A percentile compares a stretch with the other conserved stretches of the same genome.
Conservation (phyloP, 2,329 filamentous ascomycete genomes). For the Neopestalotiopsis rosae region DNA sequence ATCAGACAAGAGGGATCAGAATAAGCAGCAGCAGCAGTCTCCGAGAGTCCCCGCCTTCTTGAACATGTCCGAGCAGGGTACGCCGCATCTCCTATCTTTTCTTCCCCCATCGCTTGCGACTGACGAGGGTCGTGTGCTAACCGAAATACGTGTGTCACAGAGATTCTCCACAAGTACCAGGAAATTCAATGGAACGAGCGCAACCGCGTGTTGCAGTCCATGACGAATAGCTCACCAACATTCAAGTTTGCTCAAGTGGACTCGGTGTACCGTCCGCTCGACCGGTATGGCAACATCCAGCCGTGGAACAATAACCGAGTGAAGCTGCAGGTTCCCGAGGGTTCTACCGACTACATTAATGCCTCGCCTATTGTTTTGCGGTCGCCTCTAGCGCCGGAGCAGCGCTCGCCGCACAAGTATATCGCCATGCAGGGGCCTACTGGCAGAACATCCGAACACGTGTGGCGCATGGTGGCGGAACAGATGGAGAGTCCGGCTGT, state of each 20-base stretch:
- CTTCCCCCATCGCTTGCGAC: neutral
- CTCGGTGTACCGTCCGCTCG: constrained; percentile 62
- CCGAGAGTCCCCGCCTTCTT: constrained; percentile 57
- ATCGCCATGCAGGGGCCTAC: constrained; percentile 97
- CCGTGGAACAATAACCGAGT: constrained; percentile 89
- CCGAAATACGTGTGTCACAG: constrained; percentile 27
- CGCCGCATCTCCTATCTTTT: neutral
- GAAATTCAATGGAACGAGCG: constrained; percentile 61
- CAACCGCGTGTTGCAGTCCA: constrained; percentile 47
- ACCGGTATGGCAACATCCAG: constrained; percentile 89
- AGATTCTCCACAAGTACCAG: constrained; percentile 56
- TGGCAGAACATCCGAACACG: constrained; percentile 73
- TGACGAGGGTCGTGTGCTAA: constrained; percentile 14
- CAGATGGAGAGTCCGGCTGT: constrained; percentile 75
- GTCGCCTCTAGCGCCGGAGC: constrained; percentile 43
- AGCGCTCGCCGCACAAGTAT: constrained; percentile 61
- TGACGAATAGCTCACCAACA: constrained; percentile 42
- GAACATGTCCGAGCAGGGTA: constrained; percentile 43
- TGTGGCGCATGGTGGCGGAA: constrained; percentile 95
- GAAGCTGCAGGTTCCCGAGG: constrained; percentile 77
- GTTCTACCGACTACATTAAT: constrained; percentile 80
- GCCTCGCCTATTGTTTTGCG: constrained; percentile 72
- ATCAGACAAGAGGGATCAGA: constrained; percentile 34
- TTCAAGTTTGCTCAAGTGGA: constrained; percentile 57
- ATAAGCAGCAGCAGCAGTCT: constrained; percentile 23